Conservation (phyloP, 164 flowering plant genomes). For the Aristolochia californica region DNA sequence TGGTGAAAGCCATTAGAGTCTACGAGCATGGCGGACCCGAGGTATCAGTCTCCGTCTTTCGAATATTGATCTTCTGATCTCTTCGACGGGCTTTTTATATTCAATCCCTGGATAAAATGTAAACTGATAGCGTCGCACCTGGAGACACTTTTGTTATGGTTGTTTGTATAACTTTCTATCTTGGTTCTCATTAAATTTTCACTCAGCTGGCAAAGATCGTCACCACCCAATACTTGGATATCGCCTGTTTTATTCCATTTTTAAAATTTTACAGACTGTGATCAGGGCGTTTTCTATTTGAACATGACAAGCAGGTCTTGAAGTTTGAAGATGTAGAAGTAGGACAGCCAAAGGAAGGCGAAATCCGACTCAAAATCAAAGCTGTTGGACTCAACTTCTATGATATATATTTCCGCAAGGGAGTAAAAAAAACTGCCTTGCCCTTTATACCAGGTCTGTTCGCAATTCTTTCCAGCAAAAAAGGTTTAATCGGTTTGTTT, state of each 20-base stretch:
- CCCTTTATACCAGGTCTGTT: slow-evolving; percentile 73
- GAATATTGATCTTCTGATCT: not conserved
- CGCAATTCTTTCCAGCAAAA: not conserved
- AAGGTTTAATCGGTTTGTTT: not conserved
- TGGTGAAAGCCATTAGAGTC: slow-evolving; percentile 82
- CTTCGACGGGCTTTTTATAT: not conserved
- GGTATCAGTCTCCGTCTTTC: slow-evolving; percentile 22
- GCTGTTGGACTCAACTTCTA: slow-evolving; percentile 87
- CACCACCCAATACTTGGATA: too few relatives aligned
- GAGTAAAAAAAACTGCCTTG: slow-evolving; percentile 54
- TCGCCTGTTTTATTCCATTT: too few relatives aligned
- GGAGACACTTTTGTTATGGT: too few relatives aligned
- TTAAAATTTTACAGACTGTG: not conserved
- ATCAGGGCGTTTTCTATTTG: not conserved
- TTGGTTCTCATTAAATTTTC: too few relatives aligned
- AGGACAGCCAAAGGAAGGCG: slow-evolving; percentile 64
- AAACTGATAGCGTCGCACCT: too few relatives aligned
- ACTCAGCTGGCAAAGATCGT: too few relatives aligned
- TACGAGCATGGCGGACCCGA: slow-evolving; percentile 84
- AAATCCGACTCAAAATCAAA: slow-evolving; percentile 70
- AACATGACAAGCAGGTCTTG: slow-evolving; percentile 35
- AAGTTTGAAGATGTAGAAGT: slow-evolving; percentile 88
- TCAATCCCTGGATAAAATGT: too few relatives aligned
- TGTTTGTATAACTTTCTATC: too few relatives aligned
- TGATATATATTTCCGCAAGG: slow-evolving; percentile 73